These are phyloP conservation scores for Boletus eberwhitei DNA, from an alignment of 768 basidiomycete genomes.

Conservation along the genomic window DNA sequence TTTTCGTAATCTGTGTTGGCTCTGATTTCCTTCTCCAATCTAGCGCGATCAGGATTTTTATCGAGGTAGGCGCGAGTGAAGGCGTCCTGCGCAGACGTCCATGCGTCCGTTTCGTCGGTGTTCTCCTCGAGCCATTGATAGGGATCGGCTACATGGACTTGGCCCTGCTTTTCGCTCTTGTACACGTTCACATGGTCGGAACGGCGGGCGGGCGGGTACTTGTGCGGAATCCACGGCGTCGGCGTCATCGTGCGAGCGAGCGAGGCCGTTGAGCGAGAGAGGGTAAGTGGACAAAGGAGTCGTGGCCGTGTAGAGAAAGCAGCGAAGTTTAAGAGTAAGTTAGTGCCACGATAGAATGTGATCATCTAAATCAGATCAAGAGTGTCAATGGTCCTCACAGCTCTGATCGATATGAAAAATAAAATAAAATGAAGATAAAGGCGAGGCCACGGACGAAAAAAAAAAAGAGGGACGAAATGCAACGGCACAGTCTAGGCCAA, in stretches of 20 bases:
- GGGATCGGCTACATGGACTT: slow-evolving; percentile 65
- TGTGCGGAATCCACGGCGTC: slow-evolving; percentile 51
- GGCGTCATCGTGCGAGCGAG: slow-evolving; percentile 32
- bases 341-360: too few species aligned
- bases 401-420: slow-evolving; percentile 18
- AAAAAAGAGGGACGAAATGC: too few species aligned
- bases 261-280: slow-evolving; percentile 5
- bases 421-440: slow-evolving; percentile 5
- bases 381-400: slow-evolving; percentile 31
- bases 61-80: slow-evolving; percentile 61
- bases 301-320: too few species aligned
- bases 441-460: background rate
- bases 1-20: slow-evolving; percentile 51
- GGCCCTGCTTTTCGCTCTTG: slow-evolving; percentile 58
- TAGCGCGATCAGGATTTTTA: slow-evolving; percentile 55
- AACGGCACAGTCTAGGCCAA: too few species aligned
- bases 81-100: slow-evolving; percentile 58
- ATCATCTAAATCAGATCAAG: slow-evolving; percentile 27
- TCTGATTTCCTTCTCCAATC: slow-evolving; percentile 57
- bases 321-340: slow-evolving; percentile 18
- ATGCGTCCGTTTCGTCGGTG: slow-evolving; percentile 59
- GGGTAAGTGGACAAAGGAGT: slow-evolving; percentile 1
- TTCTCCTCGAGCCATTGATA: slow-evolving; percentile 73
- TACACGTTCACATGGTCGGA: slow-evolving; percentile 67
- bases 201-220: slow-evolving; percentile 64